Base-by-base conservation (phyloP, 768 basidiomycete genomes). In the Rhodotorula toruloides region DNA sequence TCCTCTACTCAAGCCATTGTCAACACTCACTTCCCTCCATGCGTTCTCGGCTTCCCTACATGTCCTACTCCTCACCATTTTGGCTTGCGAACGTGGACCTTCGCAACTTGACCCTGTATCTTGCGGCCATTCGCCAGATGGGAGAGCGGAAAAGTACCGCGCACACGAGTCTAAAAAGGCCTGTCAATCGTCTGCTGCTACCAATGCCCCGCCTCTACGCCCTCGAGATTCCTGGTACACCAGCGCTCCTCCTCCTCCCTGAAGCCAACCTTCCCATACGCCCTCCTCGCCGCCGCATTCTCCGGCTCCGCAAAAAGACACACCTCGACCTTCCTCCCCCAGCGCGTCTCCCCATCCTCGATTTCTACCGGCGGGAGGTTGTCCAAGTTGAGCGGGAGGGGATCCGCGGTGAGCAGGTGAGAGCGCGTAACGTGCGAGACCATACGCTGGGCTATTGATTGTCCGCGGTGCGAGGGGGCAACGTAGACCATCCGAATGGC, bases 261-360 rank as follows among this genome's bases (percentile, higher is more conserved):
- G 44, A 61, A 62, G 11, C 60, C 60, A 9, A 57, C 22, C 22
- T 44, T 13, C 37, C 12, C 57, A 44, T 67, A 67, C 36, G 39
- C 37, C 54, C 32, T 9, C 27, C 48, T 25, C 36, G 65, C 60
- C 1, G 1, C 25, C 19, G 29, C 29, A 19, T 57, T 58, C 5
- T 17, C 44, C 12, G 52, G 55, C 48, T 61, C 60, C 25, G 62
- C 65, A 29, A 58, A 67, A 19, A 67, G n/a, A 25, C 65, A 67
- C 4, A 67, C 65, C 36, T 67, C 65, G 39, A 61, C 60, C 29
- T 62, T 67, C 16, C 52, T 34, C 0, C 60, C 60, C 50, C 42
- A 61, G 32, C 44, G 34, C 16, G 60, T 61, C 52, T 3, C 12
- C 43, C 13, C 36, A 2, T 60, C 64, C 9, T 25, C 48, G 21